Percentiles rank a stretch among this genome's conserved stretches.
Evolutionary conservation across 306 rosid genomes (phyloP).

Genomic region (Vachellia pachyceras): DNA sequence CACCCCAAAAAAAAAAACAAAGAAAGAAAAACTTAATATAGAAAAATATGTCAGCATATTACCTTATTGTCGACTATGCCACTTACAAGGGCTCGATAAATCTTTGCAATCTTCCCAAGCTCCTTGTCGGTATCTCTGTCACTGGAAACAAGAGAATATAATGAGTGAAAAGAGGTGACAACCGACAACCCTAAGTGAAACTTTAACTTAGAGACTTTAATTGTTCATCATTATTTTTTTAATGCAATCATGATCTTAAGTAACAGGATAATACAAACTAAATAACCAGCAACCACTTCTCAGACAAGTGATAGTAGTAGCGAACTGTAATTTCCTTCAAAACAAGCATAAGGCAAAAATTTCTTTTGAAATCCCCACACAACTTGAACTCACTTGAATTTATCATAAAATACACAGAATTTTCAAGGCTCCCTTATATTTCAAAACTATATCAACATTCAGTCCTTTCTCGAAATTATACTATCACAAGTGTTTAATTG

Average conservation of each 20-base stretch:
- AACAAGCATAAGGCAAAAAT: neutral
- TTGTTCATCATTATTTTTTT: neutral
- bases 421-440: neutral
- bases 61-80: slow-evolving; percentile 75
- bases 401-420: neutral
- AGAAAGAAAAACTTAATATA: no score
- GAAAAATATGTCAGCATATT: slow-evolving; percentile 39
- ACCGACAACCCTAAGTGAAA: slow-evolving; percentile 12
- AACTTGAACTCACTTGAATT: neutral
- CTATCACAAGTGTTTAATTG: no score
- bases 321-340: neutral
- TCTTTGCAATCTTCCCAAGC: slow-evolving; percentile 73
- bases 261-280: neutral
- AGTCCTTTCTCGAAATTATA: neutral
- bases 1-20: no score
- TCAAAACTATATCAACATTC: neutral
- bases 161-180: slow-evolving; percentile 24
- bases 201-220: slow-evolving; percentile 11
- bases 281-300: neutral
- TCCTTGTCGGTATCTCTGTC: slow-evolving; percentile 58
- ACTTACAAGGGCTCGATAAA: slow-evolving; percentile 79
- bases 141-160: slow-evolving; percentile 19
- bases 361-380: neutral
- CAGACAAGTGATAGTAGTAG: neutral
- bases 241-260: slow-evolving; percentile 8